Evolutionary conservation across 2,329 filamentous ascomycete species (phyloP).

Genomic region (Phyllosticta citriasiana): DNA sequence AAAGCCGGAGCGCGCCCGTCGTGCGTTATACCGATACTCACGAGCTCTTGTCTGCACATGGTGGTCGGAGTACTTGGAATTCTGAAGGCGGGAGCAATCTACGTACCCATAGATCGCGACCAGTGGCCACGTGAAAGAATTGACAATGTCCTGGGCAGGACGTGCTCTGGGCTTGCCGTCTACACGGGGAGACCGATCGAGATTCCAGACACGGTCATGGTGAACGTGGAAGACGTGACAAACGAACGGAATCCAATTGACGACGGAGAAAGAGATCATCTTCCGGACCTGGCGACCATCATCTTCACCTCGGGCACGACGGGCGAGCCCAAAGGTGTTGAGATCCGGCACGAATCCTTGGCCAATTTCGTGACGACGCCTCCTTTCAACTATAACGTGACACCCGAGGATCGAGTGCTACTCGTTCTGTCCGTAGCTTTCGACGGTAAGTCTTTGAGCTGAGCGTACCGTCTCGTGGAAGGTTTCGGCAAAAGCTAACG

Average conservation of each 20-base stretch:
- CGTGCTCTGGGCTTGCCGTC: neutral
- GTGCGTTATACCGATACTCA: conserved; percentile 1
- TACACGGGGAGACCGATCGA: neutral
- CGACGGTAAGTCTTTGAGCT: neutral
- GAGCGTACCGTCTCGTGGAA: neutral
- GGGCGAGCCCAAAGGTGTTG: neutral
- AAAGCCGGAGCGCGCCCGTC: neutral
- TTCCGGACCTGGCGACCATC: neutral
- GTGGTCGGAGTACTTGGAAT: conserved; percentile 3
- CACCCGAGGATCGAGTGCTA: neutral
- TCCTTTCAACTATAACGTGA: neutral
- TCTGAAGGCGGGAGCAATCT: conserved; percentile 1
- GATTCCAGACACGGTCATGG: neutral
- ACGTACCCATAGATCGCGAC: conserved; percentile 2
- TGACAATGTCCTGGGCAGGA: neutral
- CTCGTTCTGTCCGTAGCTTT: conserved; percentile 4
- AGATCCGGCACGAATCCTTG: neutral
- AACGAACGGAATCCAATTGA: no score
- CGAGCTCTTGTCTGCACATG: conserved; percentile 6
- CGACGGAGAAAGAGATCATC: no score
- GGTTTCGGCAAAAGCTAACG: neutral
- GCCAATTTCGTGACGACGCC: neutral
- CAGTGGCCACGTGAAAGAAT: conserved; percentile 1
- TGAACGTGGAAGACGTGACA: neutral
- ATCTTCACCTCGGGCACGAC: neutral